Evolutionary conservation across 1,284 basidiomycete genomes (phyloP), one percentile per base, ranked within the genome.

Genomic region (Cryptococcus sp.): DNA sequence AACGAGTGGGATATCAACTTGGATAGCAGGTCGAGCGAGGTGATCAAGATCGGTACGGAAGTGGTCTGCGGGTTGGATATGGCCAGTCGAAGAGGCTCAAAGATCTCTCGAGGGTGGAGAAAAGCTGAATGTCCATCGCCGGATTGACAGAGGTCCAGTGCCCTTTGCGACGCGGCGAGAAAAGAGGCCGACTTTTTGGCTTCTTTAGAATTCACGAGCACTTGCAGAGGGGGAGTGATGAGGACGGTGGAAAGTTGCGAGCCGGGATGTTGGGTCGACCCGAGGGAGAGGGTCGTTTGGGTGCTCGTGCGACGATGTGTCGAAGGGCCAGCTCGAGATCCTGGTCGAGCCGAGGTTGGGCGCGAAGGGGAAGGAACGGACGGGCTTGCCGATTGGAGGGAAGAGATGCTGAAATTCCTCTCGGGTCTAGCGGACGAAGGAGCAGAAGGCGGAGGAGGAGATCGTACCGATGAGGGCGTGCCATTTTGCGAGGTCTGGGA

Each of bases 1-100:
- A 97, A 97, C 32, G 88, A 90, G 70, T 97, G 90, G 7, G 90
- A 91, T 56, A 97, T 87, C 59, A 97, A 82, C 73, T 97, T 97
- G 42, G 90, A 87, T 52, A 95, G 89, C 62, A 93, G 91, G 72
- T 97, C 93, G 67, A 97, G 77, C 57, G 91, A 92, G 21, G 90
- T 88, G 63, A 94, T 87, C 83, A 92, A 87, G 28, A 95, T 79
- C 60, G 90, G 90, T 67, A 95, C 89, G 56, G 80, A 87, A 46
- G 84, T 81, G 1, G 91, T 94, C 75, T 97, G 91, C 1, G 68
- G 68, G 43, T 68, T 70, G 5, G 60, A 64, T 74, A 92, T 97
- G 12, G 92, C 93, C 45, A 97, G 77, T 46, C 88, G 82, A 47
- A 97, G 78, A 14, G 93, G 91, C 65, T 94, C 88, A 63, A 97